phyloP scores from a whole-genome alignment of 2,329 filamentous ascomycete genomes.

The Purpureocillium takamizusanense region DNA sequence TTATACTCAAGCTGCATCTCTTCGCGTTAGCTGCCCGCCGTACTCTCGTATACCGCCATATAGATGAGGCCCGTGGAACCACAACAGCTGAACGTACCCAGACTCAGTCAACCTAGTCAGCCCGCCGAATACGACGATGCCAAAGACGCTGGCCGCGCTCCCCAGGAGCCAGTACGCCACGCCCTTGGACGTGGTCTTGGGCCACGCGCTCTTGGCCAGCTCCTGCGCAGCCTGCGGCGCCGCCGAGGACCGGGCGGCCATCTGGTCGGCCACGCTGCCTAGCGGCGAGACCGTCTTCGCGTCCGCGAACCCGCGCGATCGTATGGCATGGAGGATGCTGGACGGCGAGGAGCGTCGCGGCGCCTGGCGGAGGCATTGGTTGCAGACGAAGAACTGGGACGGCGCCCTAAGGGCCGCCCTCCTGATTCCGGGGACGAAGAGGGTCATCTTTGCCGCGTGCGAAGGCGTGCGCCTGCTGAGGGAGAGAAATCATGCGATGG shows the following conservation, averaged over 20 bases:
- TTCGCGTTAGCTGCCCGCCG: no score
- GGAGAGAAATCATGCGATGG: background rate
- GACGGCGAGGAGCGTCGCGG: slow-evolving; percentile 22
- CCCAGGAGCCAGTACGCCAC: slow-evolving; percentile 91
- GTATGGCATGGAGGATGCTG: slow-evolving; percentile 29
- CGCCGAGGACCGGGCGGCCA: slow-evolving; percentile 13
- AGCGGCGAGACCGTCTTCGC: slow-evolving; percentile 19
- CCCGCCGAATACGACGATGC: slow-evolving; percentile 91
- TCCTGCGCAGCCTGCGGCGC: slow-evolving; percentile 3
- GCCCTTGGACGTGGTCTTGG: slow-evolving; percentile 59
- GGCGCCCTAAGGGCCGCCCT: slow-evolving; percentile 29
- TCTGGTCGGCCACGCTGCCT: slow-evolving; percentile 15
- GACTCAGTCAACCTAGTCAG: slow-evolving; percentile 92
- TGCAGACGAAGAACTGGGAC: slow-evolving; percentile 33
- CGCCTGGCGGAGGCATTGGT: slow-evolving; percentile 35
- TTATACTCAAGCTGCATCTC: slow-evolving; percentile 96
- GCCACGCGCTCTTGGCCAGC: slow-evolving; percentile 32
- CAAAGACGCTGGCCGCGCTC: slow-evolving; percentile 89
- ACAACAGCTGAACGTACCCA: slow-evolving; percentile 50
- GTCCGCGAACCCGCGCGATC: slow-evolving; percentile 28
- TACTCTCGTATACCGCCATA: no score
- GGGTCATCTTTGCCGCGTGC: slow-evolving; percentile 24
- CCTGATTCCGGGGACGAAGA: slow-evolving; percentile 31
- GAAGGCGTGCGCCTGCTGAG: background rate
- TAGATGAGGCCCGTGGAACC: no score